Conservation (phyloP, 2,329 filamentous ascomycete species). For the Elsinoe fawcettii region DNA sequence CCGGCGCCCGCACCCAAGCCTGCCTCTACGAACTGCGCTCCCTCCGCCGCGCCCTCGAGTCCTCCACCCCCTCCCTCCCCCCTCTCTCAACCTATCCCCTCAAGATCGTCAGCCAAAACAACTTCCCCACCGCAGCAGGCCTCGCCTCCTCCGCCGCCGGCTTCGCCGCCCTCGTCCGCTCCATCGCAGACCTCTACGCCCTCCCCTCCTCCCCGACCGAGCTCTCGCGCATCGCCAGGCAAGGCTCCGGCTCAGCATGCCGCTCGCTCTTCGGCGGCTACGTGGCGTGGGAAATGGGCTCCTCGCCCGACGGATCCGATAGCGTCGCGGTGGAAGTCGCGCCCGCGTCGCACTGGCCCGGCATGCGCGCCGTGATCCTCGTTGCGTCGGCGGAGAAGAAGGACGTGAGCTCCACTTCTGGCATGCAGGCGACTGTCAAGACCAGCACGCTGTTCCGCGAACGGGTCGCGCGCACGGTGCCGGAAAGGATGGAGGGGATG, state of each 20-base stretch:
- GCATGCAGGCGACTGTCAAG: conserved; percentile 94
- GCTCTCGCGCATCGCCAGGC: conserved; percentile 79
- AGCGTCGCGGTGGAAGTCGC: conserved; percentile 84
- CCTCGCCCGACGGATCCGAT: conserved; percentile 69
- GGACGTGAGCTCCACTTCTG: conserved; percentile 81
- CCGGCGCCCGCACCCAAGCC: conserved; percentile 82
- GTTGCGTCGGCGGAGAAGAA: conserved; percentile 94
- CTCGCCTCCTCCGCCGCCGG: conserved; percentile 62
- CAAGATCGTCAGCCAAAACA: conserved; percentile 90
- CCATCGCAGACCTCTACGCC: conserved; percentile 85
- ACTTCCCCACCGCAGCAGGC: conserved; percentile 95
- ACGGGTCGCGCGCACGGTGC: conserved; percentile 69
- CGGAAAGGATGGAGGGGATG: conserved; percentile 75
- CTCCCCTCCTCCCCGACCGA: conserved; percentile 73
- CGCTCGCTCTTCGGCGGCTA: conserved; percentile 90
- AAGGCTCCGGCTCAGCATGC: conserved; percentile 92
- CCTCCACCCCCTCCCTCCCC: conserved; percentile 63
- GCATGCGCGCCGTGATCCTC: conserved; percentile 86
- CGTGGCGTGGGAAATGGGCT: conserved; percentile 85
- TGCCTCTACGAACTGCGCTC: conserved; percentile 81
- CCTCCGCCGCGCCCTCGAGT: conserved; percentile 69
- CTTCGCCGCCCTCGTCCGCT: conserved; percentile 63
- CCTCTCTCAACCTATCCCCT: conserved; percentile 71
- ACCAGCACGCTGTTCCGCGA: conserved; percentile 82
- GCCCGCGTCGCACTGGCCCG: conserved; percentile 83